Conservation (phyloP, 352 stramenopile species). For the Globisporangium spinosum region DNA sequence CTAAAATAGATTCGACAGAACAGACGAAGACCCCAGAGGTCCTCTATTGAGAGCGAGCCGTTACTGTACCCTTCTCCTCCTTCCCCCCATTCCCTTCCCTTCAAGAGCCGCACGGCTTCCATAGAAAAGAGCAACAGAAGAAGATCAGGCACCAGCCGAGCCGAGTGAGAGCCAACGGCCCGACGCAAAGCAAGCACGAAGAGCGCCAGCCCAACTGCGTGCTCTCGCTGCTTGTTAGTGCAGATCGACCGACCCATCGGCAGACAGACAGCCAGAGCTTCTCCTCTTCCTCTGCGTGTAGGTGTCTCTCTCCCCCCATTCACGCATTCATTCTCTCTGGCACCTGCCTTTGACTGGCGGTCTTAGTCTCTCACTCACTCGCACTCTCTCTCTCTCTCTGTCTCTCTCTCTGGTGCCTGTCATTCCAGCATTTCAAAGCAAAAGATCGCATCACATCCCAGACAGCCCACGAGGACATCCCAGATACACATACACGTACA, state of each 20-base stretch:
- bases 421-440: conserved; percentile 4
- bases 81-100: background rate
- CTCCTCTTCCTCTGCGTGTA: background rate
- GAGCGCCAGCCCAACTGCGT: background rate
- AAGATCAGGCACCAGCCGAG: background rate
- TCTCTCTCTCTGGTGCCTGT: background rate
- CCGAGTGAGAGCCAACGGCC: background rate
- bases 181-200: background rate
- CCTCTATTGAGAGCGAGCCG: background rate
- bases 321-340: background rate
- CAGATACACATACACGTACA: background rate
- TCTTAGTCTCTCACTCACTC: conserved; percentile 7
- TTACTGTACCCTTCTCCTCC: background rate
- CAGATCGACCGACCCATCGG: background rate
- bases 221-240: background rate
- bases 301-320: background rate
- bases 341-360: background rate
- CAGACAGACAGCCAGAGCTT: background rate
- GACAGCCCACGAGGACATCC: background rate
- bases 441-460: conserved; percentile 3
- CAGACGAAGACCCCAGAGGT: background rate
- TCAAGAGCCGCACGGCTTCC: background rate
- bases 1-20: conserved; percentile 6
- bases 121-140: background rate
- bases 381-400: background rate